Evolutionary conservation across 2,329 filamentous ascomycete species (phyloP).

Genomic region (Penicillium sp.): DNA sequence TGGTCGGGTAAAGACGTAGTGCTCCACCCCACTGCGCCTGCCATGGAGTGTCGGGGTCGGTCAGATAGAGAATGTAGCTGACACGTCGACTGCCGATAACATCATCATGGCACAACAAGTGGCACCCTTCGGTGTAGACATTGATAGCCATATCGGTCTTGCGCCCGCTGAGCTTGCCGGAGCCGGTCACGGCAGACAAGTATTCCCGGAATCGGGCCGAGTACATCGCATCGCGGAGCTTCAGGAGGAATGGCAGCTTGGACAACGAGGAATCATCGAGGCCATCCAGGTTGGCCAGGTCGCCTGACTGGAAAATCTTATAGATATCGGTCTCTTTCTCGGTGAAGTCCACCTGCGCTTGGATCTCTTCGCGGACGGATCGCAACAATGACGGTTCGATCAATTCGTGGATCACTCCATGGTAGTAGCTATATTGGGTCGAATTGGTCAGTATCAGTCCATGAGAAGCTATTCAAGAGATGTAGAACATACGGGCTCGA

Average conservation of each 20-base stretch:
- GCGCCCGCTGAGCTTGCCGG: conserved; percentile 81
- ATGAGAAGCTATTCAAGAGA: neutral
- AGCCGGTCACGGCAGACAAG: conserved; percentile 79
- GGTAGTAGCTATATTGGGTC: conserved; percentile 66
- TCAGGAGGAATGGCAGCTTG: conserved; percentile 84
- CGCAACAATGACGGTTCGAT: conserved; percentile 81
- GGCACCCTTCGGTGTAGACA: conserved; percentile 94
- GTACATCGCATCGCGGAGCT: conserved; percentile 92
- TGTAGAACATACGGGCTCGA: conserved; percentile 42
- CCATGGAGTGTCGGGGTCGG: conserved; percentile 89
- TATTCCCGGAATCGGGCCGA: conserved; percentile 86
- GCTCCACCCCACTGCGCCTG: conserved; percentile 90
- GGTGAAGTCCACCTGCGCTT: conserved; percentile 88
- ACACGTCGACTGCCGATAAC: conserved; percentile 95
- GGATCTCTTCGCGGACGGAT: conserved; percentile 83
- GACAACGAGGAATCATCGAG: conserved; percentile 82
- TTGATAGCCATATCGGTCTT: conserved; percentile 99
- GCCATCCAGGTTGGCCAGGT: conserved; percentile 93
- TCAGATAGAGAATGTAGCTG: conserved; percentile 96
- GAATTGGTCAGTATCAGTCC: neutral
- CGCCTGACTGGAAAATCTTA: conserved; percentile 98
- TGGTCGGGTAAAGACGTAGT: conserved; percentile 78
- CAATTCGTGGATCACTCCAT: conserved; percentile 81
- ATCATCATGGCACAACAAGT: conserved; percentile 94
- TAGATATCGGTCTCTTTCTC: conserved; percentile 99